Percentiles rank a stretch among this genome's conserved stretches.
These are phyloP conservation scores for Phytophthora sansomeana DNA, from an alignment of 352 stramenopile genomes.

Conservation along the genomic window DNA sequence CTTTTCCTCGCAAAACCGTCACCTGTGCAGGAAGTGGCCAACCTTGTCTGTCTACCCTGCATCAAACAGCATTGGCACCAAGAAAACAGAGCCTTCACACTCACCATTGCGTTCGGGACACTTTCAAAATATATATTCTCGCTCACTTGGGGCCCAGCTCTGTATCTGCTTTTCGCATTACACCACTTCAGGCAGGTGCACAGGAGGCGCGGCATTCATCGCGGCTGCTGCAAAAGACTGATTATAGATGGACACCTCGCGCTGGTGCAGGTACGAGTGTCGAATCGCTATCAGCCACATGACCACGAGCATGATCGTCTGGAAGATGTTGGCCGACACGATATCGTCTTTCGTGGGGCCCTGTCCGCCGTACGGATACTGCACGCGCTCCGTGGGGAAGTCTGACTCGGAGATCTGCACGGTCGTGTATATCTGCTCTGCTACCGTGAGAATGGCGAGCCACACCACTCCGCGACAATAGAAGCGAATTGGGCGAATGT, in stretches of 20 bases:
- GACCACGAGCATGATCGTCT: conserved; percentile 83
- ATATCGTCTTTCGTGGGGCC: conserved; percentile 86
- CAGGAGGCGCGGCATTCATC: conserved; percentile 84
- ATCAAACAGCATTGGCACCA: not conserved
- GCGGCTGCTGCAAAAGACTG: conserved; percentile 79
- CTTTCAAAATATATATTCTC: conserved; percentile 43
- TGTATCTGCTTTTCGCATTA: conserved; percentile 35
- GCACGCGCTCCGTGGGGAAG: conserved; percentile 72
- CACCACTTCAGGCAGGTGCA: conserved; percentile 72
- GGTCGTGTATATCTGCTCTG: conserved; percentile 87
- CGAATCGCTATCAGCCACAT: conserved; percentile 88
- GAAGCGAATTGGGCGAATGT: conserved; percentile 87
- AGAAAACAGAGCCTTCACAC: not conserved
- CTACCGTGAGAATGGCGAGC: conserved; percentile 78
- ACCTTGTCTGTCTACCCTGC: not conserved
- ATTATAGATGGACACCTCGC: conserved; percentile 84
- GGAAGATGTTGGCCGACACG: conserved; percentile 86
- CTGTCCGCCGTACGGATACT: conserved; percentile 78
- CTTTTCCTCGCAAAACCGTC: not conserved
- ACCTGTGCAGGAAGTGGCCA: not conserved
- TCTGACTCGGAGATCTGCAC: conserved; percentile 82
- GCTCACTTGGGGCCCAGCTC: conserved; percentile 17
- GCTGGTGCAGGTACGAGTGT: conserved; percentile 80
- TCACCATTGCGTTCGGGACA: conserved; percentile 9
- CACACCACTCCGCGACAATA: conserved; percentile 83